Evolutionary conservation across 169 alveolate species (phyloP), one percentile per base, ranked within the genome.

Genomic region (Plasmodium malariae): DNA sequence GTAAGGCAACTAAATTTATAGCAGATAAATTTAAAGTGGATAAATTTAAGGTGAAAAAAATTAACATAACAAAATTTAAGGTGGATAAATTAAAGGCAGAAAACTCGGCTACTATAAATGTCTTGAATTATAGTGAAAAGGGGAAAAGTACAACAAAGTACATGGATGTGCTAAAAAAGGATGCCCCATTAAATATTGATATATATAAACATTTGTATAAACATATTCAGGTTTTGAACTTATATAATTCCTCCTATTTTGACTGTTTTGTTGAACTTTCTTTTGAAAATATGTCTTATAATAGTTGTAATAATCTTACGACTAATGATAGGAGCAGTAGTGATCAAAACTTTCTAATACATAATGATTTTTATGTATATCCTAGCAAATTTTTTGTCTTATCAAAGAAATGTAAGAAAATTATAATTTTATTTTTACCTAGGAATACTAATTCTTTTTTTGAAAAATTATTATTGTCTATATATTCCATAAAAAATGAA

Each of bases 291-390:
- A 51, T 55, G 19, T 17, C 11, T 4, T 24, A 54, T 37, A 48
- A 36, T 21, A 63, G 37, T 43, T 19, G n/a, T 14, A 65, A 74
- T 37, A 30, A 74, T 14, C 9, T 37, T 57, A 28, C 3, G 3
- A 30, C 9, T 19, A 48, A 32, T 49, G 9, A 32, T 28, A 59
- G 57, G 12, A 24, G 17, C 9, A 73, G 57, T 21, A 32, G 60
- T 55, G 71, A 30, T 26, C 78, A 78, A 14, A 45, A 45, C 63
- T 63, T 45, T 26, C 30, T 78, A 62, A 30, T 37, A n/a, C 60
- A 45, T 49, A 78, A 78, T 55, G 89, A 78, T 48, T 78, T 78
- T 78, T 78, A 78, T 63, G 78, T 78, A 34, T 78, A 78, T 55
- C 89, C 89, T 21, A 43, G 49, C 21, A 62, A 65, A 45, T 78